Evolutionary conservation across 495 filamentous ascomycete genomes (phyloP).

Genomic region (Xylaria grammica): DNA sequence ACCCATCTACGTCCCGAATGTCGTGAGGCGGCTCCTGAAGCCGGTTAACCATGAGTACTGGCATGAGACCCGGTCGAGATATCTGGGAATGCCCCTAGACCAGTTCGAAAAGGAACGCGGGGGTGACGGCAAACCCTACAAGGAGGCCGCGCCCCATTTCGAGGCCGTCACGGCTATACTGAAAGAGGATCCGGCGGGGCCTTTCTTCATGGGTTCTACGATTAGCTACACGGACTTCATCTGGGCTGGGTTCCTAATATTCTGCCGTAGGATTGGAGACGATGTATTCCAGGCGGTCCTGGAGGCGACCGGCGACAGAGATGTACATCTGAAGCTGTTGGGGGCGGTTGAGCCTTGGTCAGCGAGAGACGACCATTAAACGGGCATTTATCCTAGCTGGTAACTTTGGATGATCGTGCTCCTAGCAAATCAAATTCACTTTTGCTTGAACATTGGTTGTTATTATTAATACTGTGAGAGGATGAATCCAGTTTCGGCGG

Average conservation of each 20-base stretch:
- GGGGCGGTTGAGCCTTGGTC: conserved; percentile 46
- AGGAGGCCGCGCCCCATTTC: conserved; percentile 40
- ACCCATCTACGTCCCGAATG: conserved; percentile 40
- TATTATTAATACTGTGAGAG: no score
- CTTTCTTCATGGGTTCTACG: conserved; percentile 49
- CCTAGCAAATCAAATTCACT: no score
- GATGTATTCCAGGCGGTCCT: conserved; percentile 40
- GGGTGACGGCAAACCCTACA: conserved; percentile 42
- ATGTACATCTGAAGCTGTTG: conserved; percentile 42
- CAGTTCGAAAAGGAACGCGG: conserved; percentile 45
- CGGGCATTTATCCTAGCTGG: background rate
- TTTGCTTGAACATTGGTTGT: no score
- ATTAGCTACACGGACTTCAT: conserved; percentile 51
- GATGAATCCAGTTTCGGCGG: no score
- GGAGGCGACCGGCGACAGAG: conserved; percentile 39
- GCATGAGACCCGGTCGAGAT: conserved; percentile 42
- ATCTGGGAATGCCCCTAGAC: conserved; percentile 50
- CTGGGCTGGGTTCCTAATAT: conserved; percentile 44
- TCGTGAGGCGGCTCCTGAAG: conserved; percentile 46
- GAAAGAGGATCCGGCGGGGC: conserved; percentile 54
- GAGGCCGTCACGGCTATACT: conserved; percentile 53
- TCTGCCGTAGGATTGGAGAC: conserved; percentile 37
- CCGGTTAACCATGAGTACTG: conserved; percentile 51
- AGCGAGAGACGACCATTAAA: conserved; percentile 33
- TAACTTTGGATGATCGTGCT: background rate